Evolutionary conservation across 352 stramenopile species (phyloP).

Genomic region (Phytophthora multivora): DNA sequence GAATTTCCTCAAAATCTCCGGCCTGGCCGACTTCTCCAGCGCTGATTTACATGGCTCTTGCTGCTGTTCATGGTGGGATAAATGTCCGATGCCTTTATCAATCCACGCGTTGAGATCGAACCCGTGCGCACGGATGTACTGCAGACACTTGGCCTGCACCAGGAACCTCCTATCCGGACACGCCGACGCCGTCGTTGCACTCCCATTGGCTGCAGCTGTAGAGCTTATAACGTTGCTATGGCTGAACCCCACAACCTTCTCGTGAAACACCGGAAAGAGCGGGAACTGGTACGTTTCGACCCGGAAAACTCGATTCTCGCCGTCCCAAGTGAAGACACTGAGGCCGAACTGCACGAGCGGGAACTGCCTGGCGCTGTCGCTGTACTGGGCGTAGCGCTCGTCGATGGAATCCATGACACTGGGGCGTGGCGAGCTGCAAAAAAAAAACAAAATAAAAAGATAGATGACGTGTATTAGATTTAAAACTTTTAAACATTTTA

Average conservation of each 20-base stretch:
- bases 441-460: constrained; percentile 1
- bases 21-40: constrained; percentile 33
- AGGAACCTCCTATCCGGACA: constrained; percentile 65
- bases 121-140: constrained; percentile 76
- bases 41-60: constrained; percentile 29
- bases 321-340: constrained; percentile 70
- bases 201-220: not conserved
- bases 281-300: constrained; percentile 79
- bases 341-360: constrained; percentile 78
- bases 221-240: not conserved
- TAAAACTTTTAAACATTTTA: not conserved
- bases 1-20: constrained; percentile 46
- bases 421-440: constrained; percentile 36
- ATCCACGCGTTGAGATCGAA: constrained; percentile 85
- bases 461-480: not conserved
- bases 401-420: constrained; percentile 80
- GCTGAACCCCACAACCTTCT: constrained; percentile 21
- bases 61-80: constrained; percentile 68
- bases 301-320: constrained; percentile 40
- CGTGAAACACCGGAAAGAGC: constrained; percentile 64
- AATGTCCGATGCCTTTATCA: constrained; percentile 69
- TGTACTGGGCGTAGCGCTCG: constrained; percentile 66
- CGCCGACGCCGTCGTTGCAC: constrained; percentile 6
- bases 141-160: constrained; percentile 73
- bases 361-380: constrained; percentile 59